Conservation (phyloP, 2,329 filamentous ascomycete genomes). For the Colletotrichum melonis region DNA sequence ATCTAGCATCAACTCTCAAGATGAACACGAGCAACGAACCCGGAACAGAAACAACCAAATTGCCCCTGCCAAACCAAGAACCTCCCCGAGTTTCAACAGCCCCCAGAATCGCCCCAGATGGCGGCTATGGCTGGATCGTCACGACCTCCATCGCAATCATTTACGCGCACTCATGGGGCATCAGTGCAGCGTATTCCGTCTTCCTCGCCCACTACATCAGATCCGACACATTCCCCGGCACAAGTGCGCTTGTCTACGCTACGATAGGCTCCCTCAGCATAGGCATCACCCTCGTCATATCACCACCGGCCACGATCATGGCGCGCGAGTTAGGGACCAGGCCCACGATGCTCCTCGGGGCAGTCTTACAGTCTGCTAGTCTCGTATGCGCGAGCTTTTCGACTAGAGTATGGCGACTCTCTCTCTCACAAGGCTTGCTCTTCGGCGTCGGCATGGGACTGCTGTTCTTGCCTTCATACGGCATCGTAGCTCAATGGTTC, state of each 20-base stretch:
- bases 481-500: slow-evolving; percentile 55
- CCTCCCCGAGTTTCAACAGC: too few relatives aligned
- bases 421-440: slow-evolving; percentile 52
- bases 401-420: slow-evolving; percentile 41
- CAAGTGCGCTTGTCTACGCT: not conserved
- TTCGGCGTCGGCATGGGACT: slow-evolving; percentile 53
- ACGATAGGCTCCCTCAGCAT: not conserved
- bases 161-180: not conserved
- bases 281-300: slow-evolving; percentile 23
- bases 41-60: too few relatives aligned
- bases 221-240: not conserved
- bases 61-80: too few relatives aligned
- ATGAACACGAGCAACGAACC: too few relatives aligned
- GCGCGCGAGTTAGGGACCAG: not conserved
- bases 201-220: not conserved
- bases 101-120: not conserved
- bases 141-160: not conserved
- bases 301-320: slow-evolving; percentile 9
- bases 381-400: not conserved
- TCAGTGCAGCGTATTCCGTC: not conserved
- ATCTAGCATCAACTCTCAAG: too few relatives aligned
- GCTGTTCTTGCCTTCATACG: slow-evolving; percentile 50
- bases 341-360: slow-evolving; percentile 47
- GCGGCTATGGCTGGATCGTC: not conserved
- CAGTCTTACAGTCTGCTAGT: slow-evolving; percentile 42